Evolutionary conservation across 228 moss, liverwort and hornwort genomes (phyloP).

Genomic region (Sphagnum fallax): DNA sequence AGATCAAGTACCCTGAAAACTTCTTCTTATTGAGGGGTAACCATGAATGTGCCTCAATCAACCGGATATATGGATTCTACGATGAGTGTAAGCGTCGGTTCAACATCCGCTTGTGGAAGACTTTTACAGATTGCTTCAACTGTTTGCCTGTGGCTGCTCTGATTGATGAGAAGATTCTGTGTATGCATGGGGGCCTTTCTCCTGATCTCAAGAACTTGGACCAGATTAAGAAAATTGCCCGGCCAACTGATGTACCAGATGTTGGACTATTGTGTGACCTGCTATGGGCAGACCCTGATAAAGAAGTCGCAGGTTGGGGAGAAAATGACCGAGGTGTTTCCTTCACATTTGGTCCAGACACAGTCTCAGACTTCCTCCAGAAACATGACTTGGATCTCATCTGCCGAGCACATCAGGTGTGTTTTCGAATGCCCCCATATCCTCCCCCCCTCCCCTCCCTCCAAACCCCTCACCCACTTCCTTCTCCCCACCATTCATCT

Average conservation of each 20-base stretch:
- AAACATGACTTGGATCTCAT: conserved; percentile 56
- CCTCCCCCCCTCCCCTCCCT: no score
- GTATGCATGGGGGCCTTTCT: conserved; percentile 69
- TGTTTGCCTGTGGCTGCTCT: conserved; percentile 57
- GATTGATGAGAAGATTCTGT: conserved; percentile 60
- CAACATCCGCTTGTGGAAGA: conserved; percentile 58
- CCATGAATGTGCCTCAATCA: conserved; percentile 56
- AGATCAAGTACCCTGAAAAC: conserved; percentile 62
- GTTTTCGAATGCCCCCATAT: neutral
- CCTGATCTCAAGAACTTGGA: conserved; percentile 52
- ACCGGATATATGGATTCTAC: conserved; percentile 55
- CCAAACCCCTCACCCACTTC: no score
- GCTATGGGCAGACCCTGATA: conserved; percentile 60
- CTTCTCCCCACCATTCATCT: neutral
- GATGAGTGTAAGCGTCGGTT: conserved; percentile 62
- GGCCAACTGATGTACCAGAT: conserved; percentile 55
- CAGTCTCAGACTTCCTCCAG: conserved; percentile 41
- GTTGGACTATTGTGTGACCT: conserved; percentile 50
- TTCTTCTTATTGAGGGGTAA: conserved; percentile 62
- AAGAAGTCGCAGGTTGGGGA: conserved; percentile 43
- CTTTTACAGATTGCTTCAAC: conserved; percentile 60
- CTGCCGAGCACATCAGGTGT: conserved; percentile 59
- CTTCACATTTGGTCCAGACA: conserved; percentile 44
- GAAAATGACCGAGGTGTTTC: conserved; percentile 50
- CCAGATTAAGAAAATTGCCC: conserved; percentile 50